Evolutionary conservation across 768 basidiomycete genomes (phyloP).

Genomic region (Panaeolus cyanescens): DNA sequence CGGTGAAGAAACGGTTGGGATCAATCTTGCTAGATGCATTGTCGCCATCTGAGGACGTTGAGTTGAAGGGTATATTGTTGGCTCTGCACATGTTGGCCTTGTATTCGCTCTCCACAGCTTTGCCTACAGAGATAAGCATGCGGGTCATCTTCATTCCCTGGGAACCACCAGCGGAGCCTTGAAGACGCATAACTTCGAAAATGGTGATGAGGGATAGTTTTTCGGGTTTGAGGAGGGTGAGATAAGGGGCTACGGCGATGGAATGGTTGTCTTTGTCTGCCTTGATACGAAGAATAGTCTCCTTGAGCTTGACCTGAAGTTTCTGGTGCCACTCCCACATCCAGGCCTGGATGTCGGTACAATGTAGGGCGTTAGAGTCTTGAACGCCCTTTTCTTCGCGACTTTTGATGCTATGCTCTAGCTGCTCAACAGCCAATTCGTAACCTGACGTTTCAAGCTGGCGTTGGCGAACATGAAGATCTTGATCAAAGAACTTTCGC

Average conservation of each 20-base stretch:
- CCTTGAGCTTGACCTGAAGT: conserved; percentile 50
- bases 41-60: conserved; percentile 11
- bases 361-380: conserved; percentile 36
- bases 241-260: conserved; percentile 60
- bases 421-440: conserved; percentile 74
- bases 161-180: conserved; percentile 72
- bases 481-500: conserved; percentile 63
- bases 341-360: conserved; percentile 56
- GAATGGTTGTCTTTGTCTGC: background rate
- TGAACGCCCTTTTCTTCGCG: conserved; percentile 61
- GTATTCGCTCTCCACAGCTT: conserved; percentile 88
- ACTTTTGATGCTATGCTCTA: conserved; percentile 61
- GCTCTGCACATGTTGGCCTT: conserved; percentile 78
- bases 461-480: conserved; percentile 74
- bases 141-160: conserved; percentile 91
- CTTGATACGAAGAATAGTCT: conserved; percentile 50
- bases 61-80: conserved; percentile 55
- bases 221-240: conserved; percentile 72
- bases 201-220: conserved; percentile 88
- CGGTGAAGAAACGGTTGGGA: conserved; percentile 51
- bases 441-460: conserved; percentile 85
- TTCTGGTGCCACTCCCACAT: conserved; percentile 87
- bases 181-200: conserved; percentile 82
- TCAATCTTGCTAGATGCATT: conserved; percentile 22
- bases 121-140: conserved; percentile 78